Evolutionary conservation across 306 rosid species (phyloP), one percentile per base, ranked within the genome.

Genomic region (Quercus berberidifolia): DNA sequence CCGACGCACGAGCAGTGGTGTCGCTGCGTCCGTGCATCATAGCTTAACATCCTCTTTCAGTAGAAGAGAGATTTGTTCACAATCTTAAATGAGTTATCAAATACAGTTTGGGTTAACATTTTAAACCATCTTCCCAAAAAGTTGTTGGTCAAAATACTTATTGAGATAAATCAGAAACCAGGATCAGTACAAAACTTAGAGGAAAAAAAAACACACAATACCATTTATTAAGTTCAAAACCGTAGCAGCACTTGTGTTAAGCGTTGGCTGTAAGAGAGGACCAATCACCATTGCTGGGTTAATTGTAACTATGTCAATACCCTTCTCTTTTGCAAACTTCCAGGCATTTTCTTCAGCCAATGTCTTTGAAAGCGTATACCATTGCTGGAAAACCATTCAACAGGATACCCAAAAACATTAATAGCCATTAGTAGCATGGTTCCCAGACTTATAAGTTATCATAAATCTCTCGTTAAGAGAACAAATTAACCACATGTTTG

Each of bases 331-430:
- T 7, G 43, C 93, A 79, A 94, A 92, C 81, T 89, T 89, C 97
- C 98, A 92, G 75, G 97, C 98, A 83, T 90, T 89, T 9, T 87
- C 94, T 87, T 94, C 98, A 31, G 97, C 97, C 83, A 94, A 87
- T 68, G 97, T 88, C 90, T 94, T 94, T 59, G 97, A 87, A 78
- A 92, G 91, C 31, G 30, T 26, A 74, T 94, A 94, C 98, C 97
- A 94, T 17, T 71, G 20, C 97, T 94, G 86, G 64, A 83, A 74
- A 52, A 46, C 74, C 26, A 79, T 69, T 49, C 67, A 23, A 57
- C 21, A 55, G 70, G 31, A 67, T 28, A 58, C 35, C 55, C 71
- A 60, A 17, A 76, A 75, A 76, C 64, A 63, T 56, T 19, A 71
- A 41, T 63, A 63, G 26, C n/a, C 49, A 33, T 31, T 30, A 67